Base-by-base conservation (phyloP, 805 yeast genomes). In the Wickerhamomyces rabaulensis region DNA sequence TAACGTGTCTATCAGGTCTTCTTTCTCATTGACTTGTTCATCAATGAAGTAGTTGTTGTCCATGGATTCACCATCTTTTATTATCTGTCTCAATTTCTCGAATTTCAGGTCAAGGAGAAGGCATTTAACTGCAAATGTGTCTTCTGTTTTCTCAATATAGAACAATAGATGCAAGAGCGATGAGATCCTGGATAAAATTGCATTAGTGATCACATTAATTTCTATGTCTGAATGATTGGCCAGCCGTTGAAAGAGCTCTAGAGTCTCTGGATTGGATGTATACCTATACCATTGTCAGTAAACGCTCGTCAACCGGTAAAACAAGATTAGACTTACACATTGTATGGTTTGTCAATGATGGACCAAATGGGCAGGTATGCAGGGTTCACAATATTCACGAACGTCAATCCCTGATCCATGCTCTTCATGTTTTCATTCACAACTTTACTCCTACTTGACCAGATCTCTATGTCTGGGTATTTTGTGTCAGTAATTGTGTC, bases 371-470 rank as follows among this genome's bases (percentile, higher is more conserved):
- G 64, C 6, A 61, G 55, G 23, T 27, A 52, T 1, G 39, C 17
- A 1, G 60, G 56, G 31, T 58, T 44, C 25, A 60, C 58, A 12
- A 60, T 23, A 0, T 48, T 43, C 9, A 54, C 52, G 19, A 55
- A 51, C 22, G 41, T 38, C 7, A 53, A 25, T 3, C 47, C 44
- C 1, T n/a, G 12, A 0, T 41, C 21, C 4, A 60, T 39, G 0
- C 41, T 26, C n/a, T 43, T 26, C 13, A 58, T 40, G 15, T 58
- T 50, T 31, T 49, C 50, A 26, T 50, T 58, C 9, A 54, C 56
- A 21, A 60, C 52, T 49, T 60, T 60, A n/a, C 61, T 56, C 26
- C 57, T 47, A 16, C 43, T 44, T 2, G 55, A 50, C 64, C 64
- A 60, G 13, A 60, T 52, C 48, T 60, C 56, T 2, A 60, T 31